These are phyloP conservation scores for Canna indica DNA, from an alignment of 176 grass and related monocot genomes.

Conservation along the genomic window DNA sequence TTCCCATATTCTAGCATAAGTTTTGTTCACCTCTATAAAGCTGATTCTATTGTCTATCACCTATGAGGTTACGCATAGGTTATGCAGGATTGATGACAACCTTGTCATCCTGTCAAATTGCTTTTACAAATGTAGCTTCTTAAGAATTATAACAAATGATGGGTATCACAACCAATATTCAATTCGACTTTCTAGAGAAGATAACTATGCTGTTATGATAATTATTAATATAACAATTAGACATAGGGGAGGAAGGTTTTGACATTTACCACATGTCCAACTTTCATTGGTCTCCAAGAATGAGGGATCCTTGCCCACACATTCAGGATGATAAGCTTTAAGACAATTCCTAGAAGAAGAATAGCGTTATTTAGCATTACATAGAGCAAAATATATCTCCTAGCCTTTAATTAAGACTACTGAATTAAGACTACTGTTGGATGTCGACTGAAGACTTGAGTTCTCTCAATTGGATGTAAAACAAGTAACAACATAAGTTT, in stretches of 20 bases:
- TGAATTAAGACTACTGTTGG: not conserved
- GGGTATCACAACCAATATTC: not conserved
- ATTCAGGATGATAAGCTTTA: constrained; percentile 61
- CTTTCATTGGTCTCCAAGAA: constrained; percentile 27
- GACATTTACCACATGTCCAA: constrained; percentile 55
- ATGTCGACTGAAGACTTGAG: not conserved
- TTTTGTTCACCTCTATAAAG: too few relatives aligned
- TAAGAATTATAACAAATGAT: not conserved
- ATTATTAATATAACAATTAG: constrained; percentile 1
- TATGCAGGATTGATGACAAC: too few relatives aligned
- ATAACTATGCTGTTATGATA: not conserved
- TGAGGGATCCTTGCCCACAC: constrained; percentile 31
- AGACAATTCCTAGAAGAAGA: constrained; percentile 58
- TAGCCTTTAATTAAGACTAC: not conserved
- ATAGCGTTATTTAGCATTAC: not conserved
- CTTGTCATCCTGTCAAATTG: not conserved
- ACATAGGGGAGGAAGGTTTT: not conserved
- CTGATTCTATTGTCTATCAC: not conserved
- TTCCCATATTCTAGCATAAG: not conserved
- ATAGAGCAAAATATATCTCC: too few relatives aligned
- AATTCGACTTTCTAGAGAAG: not conserved
- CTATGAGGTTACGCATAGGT: not conserved
- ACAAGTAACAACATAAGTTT: too few relatives aligned
- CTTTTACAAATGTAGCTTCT: not conserved
- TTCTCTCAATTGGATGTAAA: too few relatives aligned